Conservation (phyloP, 805 yeast species). For the Scheffersomyces amazonensis region DNA sequence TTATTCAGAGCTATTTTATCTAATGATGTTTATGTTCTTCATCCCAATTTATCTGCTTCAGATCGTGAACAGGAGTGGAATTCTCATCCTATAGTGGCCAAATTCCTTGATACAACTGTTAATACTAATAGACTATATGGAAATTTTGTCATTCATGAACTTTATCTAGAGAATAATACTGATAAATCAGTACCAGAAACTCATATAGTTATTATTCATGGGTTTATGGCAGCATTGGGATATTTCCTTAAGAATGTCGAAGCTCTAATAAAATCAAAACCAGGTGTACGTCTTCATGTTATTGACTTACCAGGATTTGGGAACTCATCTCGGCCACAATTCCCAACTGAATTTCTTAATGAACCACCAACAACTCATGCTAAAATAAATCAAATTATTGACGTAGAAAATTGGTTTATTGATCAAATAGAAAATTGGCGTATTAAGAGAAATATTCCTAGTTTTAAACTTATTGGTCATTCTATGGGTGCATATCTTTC, state of each 20-base stretch:
- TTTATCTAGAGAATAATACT: slow-evolving; percentile 23
- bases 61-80: neutral
- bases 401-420: slow-evolving; percentile 40
- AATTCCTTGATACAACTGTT: slow-evolving; percentile 24
- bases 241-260: slow-evolving; percentile 39
- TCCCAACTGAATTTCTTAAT: slow-evolving; percentile 27
- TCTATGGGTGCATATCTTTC: slow-evolving; percentile 44
- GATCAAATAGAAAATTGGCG: slow-evolving; percentile 40
- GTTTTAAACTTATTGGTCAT: slow-evolving; percentile 34
- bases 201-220: slow-evolving; percentile 37
- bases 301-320: slow-evolving; percentile 44
- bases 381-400: slow-evolving; percentile 29
- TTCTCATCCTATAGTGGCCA: neutral
- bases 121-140: too few species aligned
- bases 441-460: slow-evolving; percentile 13
- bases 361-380: slow-evolving; percentile 16
- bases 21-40: slow-evolving; percentile 21
- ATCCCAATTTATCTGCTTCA: slow-evolving; percentile 12
- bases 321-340: slow-evolving; percentile 38
- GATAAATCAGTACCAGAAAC: slow-evolving; percentile 8
- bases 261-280: slow-evolving; percentile 22
- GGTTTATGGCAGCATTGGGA: slow-evolving; percentile 45
- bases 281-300: slow-evolving; percentile 35
- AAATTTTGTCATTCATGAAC: slow-evolving; percentile 32
- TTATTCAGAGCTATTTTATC: slow-evolving; percentile 31